A percentile compares a stretch with the other conserved stretches of the same genome.
These are phyloP conservation scores for Prunus mongolica DNA, from an alignment of 306 rosid species.

Conservation along the genomic window DNA sequence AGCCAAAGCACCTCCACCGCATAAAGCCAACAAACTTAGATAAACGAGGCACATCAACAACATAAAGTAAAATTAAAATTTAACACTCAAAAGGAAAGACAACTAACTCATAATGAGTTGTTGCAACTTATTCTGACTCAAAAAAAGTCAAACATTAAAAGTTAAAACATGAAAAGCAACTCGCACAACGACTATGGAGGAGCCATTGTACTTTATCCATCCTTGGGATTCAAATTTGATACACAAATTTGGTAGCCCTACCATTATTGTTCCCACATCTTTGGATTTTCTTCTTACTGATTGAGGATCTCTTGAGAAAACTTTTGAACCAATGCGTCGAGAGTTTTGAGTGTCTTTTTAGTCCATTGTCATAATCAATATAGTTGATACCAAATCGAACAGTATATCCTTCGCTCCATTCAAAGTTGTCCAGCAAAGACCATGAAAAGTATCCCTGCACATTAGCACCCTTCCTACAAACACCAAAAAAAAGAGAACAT, in stretches of 20 bases:
- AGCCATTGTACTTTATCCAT: too few species aligned
- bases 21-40: too few species aligned
- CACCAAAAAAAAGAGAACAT: not conserved
- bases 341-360: constrained; percentile 45
- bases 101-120: too few species aligned
- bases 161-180: too few species aligned
- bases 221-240: not conserved
- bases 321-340: constrained; percentile 58
- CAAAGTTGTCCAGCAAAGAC: constrained; percentile 65
- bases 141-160: too few species aligned
- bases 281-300: not conserved
- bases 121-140: too few species aligned
- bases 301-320: constrained; percentile 29
- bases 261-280: not conserved
- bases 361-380: constrained; percentile 49
- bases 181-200: too few species aligned
- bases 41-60: too few species aligned
- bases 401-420: constrained; percentile 47
- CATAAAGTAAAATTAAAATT: too few species aligned
- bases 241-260: not conserved
- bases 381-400: constrained; percentile 60
- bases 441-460: constrained; percentile 66
- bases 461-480: constrained; percentile 45
- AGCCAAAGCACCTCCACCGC: too few species aligned
- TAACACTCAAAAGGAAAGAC: too few species aligned